Evolutionary conservation across 768 basidiomycete genomes (phyloP), one percentile per base, ranked within the genome.

Genomic region (Russula sp.): DNA sequence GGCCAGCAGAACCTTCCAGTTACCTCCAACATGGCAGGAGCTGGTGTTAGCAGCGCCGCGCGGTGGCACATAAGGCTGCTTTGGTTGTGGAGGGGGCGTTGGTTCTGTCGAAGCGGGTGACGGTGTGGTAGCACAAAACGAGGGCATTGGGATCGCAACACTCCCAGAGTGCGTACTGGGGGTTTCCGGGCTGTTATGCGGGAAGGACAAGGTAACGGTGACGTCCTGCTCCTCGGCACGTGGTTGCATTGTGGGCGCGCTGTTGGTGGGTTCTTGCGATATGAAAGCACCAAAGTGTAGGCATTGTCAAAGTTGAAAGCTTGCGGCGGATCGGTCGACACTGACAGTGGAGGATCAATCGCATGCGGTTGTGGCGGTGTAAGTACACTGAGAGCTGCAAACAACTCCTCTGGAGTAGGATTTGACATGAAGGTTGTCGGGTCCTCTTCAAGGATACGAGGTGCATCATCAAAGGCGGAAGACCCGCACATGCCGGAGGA

Each of bases 11-110:
- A 58, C 42, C 40, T 57, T 52, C 65, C 67, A 68, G 32, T 6
- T 66, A 0, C 67, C 65, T n/a, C 57, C 67, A 27, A 68, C 67
- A 2, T 58, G 65, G 1, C 65, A 61, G 13, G 32, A 20, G 18
- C 49, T 35, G 4, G 57, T 22, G 6, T 63, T 66, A 31, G 58
- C 49, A 14, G 65, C 65, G 14, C 61, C 61, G 7, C 57, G 35
- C 13, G 61, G 65, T 10, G 64, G 61, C 14, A 50, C 34, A 32
- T 63, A 62, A 7, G 53, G 32, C 8, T 44, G 13, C 32, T 27
- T 37, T 14, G 22, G 7, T 3, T 16, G 31, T 0, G 47, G 35
- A 27, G 39, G 56, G 6, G 56, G 39, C 1, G 37, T 54, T 37
- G 51, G 35, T 13, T 55, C 42, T 1, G 16, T 40, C 18, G 58